Evolutionary conservation across 495 filamentous ascomycete species (phyloP), one percentile per base, ranked within the genome.

Genomic region (Beverwykella pulmonaria): DNA sequence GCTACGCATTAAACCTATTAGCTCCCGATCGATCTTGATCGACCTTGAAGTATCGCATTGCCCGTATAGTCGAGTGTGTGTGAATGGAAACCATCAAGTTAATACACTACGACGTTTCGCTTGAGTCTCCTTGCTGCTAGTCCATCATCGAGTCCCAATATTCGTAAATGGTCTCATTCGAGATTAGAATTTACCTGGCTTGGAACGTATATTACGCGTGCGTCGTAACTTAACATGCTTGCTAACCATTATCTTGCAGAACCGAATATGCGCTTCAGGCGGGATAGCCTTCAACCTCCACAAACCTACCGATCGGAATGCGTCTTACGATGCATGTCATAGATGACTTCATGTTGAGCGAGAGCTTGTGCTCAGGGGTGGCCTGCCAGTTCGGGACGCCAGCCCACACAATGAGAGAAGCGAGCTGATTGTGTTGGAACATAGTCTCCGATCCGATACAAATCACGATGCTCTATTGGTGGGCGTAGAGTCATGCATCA

Each of bases 311-410:
- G 19, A 60, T 48, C 44, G 26, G 46, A 17, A 60, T 60, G 57
- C 57, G 57, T 60, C 57, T 48, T 60, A 25, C 19, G 26, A 47
- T 60, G 57, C 57, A 48, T 60, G 57, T 46, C 22, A 60, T 60
- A 48, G 26, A 47, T 1, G 32, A n/a, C 8, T 47, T 26, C 32
- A 32, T 30, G 32, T 32, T 9, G 25, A 22, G 12, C 7, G 53
- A 55, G 39, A 39, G 3, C 23, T 32, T 20, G 27, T 20, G 53
- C 25, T 30, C 53, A 55, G 19, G 23, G 25, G 20, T n/a, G n/a
- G n/a, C n/a, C n/a, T n/a, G n/a, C n/a, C n/a, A n/a, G n/a, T n/a
- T n/a, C n/a, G n/a, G n/a, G n/a, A n/a, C n/a, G n/a, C n/a, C n/a
- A n/a, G n/a, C n/a, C n/a, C n/a, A n/a, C n/a, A n/a, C n/a, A n/a